phyloP scores from a whole-genome alignment of 176 grass and related monocot genomes.

The Triticum timopheevii region DNA sequence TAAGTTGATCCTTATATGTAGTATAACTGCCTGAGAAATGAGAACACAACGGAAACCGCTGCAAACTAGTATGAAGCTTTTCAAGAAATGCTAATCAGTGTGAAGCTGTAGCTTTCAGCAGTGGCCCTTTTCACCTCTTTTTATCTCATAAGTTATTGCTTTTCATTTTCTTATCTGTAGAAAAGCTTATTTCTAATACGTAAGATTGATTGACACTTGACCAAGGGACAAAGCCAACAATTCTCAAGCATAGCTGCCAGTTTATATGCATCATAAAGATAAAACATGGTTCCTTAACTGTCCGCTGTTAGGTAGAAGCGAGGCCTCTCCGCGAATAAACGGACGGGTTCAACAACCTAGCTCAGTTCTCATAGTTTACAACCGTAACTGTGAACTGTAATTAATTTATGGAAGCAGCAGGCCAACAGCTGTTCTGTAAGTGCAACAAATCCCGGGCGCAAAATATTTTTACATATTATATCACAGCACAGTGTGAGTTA shows the following conservation, averaged over 20 bases:
- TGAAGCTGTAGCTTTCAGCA: neutral
- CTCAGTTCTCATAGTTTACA: no score
- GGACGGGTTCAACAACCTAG: no score
- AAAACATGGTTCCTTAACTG: no score
- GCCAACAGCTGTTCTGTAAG: no score
- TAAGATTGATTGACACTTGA: neutral
- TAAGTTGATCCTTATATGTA: neutral
- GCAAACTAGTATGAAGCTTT: neutral
- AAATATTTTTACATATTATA: no score
- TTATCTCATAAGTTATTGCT: neutral
- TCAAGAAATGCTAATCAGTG: neutral
- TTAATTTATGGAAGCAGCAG: no score
- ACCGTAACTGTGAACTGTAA: neutral
- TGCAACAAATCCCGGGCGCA: no score
- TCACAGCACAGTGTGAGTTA: neutral
- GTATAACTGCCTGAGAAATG: neutral
- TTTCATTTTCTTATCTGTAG: neutral
- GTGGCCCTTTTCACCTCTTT: neutral
- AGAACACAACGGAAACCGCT: neutral
- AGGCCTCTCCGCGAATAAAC: no score
- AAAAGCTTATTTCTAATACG: neutral
- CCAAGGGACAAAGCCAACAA: conserved; percentile 13
- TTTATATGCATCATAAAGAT: neutral
- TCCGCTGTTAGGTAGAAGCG: no score
- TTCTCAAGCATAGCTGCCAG: conserved; percentile 5